Base-by-base conservation (phyloP, 768 basidiomycete genomes). In the Trametes cubensis region DNA sequence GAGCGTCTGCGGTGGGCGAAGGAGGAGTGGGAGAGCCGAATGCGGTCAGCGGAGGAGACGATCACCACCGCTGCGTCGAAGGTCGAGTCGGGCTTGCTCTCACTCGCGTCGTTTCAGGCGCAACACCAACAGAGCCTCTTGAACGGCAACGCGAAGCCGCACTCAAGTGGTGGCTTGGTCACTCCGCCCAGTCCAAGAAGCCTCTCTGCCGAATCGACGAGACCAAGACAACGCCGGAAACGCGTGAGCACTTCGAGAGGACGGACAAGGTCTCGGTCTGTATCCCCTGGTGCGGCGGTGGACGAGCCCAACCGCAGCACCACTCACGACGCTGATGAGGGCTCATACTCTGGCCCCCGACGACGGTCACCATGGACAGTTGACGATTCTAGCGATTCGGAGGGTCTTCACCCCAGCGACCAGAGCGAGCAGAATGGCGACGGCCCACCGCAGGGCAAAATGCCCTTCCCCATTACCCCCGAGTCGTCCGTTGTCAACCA, bases 101-200 rank as follows among this genome's bases (percentile, higher is more conserved):
- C 56, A 34, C 60, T 72, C 38, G 69, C 68, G 21, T 56, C 70
- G 38, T 66, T 72, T 60, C 71, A 68, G 62, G 64, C 74, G 58
- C 76, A 80, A 63, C 74, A 77, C 38, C 77, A 79, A 42, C 74
- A 70, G 30, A 49, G 47, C 18, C 61, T 62, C 4, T 52, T 65
- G 39, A 77, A 77, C 57, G 76, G 75, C 7, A 71, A 62, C 60
- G 73, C 72, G 39, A 70, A 72, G 51, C 61, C 66, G 3, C 61
- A 72, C 65, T 55, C 56, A 62, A 63, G 69, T 21, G 78, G 81
- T 11, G 88, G 88, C 1, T 74, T 90, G 28, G 89, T 87, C 11
- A 89, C 89, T 0, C 90, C 90, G 0, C 89, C 89, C 0, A 90
- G 88, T 72, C 90, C 90, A 13, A 79, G 89, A 17, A 89, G 87